Conservation (phyloP, 2,329 filamentous ascomycete genomes). For the Cladosporium sp. region DNA sequence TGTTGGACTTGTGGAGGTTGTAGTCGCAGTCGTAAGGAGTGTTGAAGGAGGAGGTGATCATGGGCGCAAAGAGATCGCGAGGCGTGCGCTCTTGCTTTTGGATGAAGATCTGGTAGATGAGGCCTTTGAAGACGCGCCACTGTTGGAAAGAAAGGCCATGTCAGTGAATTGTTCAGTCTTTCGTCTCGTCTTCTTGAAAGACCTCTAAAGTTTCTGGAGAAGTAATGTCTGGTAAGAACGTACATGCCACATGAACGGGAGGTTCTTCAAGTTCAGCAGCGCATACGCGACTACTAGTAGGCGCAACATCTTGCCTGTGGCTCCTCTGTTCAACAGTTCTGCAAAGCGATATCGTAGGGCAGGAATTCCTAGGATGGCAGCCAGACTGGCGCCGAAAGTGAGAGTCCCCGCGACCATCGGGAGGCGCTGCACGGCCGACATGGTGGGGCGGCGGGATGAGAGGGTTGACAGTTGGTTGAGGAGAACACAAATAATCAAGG, state of each 20-base stretch:
- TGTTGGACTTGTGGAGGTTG: constrained; percentile 81
- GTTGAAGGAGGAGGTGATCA: constrained; percentile 67
- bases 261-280: constrained; percentile 69
- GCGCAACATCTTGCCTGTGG: constrained; percentile 33
- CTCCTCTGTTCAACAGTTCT: constrained; percentile 26
- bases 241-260: constrained; percentile 78
- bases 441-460: constrained; percentile 23
- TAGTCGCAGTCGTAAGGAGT: constrained; percentile 80
- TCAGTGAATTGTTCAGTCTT: background rate
- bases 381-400: constrained; percentile 29
- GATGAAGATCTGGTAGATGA: constrained; percentile 47
- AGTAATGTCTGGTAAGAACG: background rate
- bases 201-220: background rate
- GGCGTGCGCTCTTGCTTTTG: constrained; percentile 48
- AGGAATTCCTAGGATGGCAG: constrained; percentile 31
- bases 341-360: constrained; percentile 33
- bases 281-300: constrained; percentile 53
- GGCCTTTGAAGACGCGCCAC: constrained; percentile 48
- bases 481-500: background rate
- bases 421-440: constrained; percentile 38
- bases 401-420: constrained; percentile 35
- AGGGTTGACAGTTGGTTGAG: background rate
- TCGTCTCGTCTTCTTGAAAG: background rate
- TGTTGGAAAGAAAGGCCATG: constrained; percentile 26
- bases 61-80: constrained; percentile 69